Evolutionary conservation across 257 asterid species (phyloP).

Genomic region (Petunia axillaris): DNA sequence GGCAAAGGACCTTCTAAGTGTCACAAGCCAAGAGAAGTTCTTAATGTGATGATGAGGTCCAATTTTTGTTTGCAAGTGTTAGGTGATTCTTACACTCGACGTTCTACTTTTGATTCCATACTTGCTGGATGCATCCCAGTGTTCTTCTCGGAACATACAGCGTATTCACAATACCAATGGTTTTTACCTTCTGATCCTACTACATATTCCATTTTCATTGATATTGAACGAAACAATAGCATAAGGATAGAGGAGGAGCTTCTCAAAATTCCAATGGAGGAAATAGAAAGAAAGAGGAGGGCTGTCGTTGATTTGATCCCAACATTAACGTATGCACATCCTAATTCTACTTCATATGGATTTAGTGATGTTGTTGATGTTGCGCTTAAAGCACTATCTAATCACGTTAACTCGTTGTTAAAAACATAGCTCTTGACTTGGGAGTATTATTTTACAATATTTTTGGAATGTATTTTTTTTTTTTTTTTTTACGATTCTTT

Average conservation of each 20-base stretch:
- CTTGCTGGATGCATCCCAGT: conserved; percentile 24
- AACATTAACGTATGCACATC: conserved; percentile 21
- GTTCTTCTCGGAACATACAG: conserved; percentile 16
- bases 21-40: conserved; percentile 19
- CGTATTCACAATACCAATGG: conserved; percentile 25
- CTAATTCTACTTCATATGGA: conserved; percentile 25
- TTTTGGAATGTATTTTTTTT: background rate
- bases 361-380: conserved; percentile 21
- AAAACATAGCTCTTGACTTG: background rate
- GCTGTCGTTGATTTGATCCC: conserved; percentile 17
- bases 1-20: conserved; percentile 22
- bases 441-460: background rate
- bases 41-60: conserved; percentile 19
- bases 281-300: conserved; percentile 21
- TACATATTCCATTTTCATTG: conserved; percentile 21
- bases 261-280: conserved; percentile 18
- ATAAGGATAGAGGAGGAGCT: conserved; percentile 23
- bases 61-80: conserved; percentile 26
- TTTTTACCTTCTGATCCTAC: conserved; percentile 25
- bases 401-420: background rate
- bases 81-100: conserved; percentile 23
- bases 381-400: background rate
- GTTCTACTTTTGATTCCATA: conserved; percentile 20
- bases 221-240: conserved; percentile 17
- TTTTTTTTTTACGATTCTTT: no score